Evolutionary conservation across 805 yeast species (phyloP), one percentile per base, ranked within the genome.

Genomic region (Ogataea salicorniae): DNA sequence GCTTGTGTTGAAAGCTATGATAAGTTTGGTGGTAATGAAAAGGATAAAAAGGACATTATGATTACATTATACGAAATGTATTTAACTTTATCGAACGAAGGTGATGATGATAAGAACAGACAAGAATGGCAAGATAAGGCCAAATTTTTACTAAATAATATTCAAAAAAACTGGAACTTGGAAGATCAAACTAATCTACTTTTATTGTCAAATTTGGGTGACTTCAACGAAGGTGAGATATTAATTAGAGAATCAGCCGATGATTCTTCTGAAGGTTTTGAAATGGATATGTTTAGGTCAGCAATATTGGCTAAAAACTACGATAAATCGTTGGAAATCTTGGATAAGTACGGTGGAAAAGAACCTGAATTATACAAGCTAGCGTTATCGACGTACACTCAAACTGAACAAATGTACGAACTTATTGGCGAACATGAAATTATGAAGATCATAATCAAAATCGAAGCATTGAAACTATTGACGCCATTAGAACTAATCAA

Each of bases 61-160:
- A 79, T 87, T 2, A 88, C 97, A 0, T 70, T 92, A 36, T 86
- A 82, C 58, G 97, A 92, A 58, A 73, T 88, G 72, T 94, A 92
- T 57, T 67, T 91, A 36, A 73, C 82, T 0, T 64, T 87, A 50
- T 79, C 87, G 0, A 68, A 66, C 17, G 62, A 60, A 11, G 47
- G 40, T 18, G 39, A 47, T 6, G 69, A 69, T 18, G 63, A 63
- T 1, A 59, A 56, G 2, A 72, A 66, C n/a, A 66, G 64, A 13
- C 66, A 67, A 44, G 55, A 54, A 2, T 91, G 97, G 97, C 74
- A 74, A 40, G 49, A 54, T 0, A 88, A 87, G 52, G 96, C 97
- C 0, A 64, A 67, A 29, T 53, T 56, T 0, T 68, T 92, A 34
- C 70, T 83, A 1, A 57, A 71, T 13, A 65, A 69, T 9, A 72